Base-by-base conservation (phyloP, 768 basidiomycete species). In the Rossbeevera mucosa region DNA sequence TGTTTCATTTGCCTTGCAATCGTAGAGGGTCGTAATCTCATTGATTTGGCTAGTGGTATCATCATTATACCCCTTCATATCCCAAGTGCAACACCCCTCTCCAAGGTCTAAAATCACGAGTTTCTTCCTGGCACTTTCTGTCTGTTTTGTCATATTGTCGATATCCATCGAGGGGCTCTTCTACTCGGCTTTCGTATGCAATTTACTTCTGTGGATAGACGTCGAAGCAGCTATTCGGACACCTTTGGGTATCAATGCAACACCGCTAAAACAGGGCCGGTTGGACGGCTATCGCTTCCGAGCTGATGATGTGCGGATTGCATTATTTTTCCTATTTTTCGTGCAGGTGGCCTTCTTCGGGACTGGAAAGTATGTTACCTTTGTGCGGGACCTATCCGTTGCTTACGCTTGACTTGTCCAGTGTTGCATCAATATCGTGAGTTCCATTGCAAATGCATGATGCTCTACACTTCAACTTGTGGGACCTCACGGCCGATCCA, bases 321-420 rank as follows among this genome's bases (percentile, higher is more conserved):
- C 86, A 1, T 56, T 92, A 20, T 88, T 91, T 65, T 92, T 92
- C 70, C 68, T 94, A 53, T 89, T 89, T 67, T 91, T 93, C 58
- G 84, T 92, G 7, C 91, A 94, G 60, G 80, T 90, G 38, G 91
- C 83, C 2, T 92, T 91, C 68, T 91, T 91, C 62, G 90, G 90
- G 7, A 88, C 81, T 31, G 88, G 88, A 73, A 90, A 88, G 86
- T 87, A 70, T 59, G 86, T 76, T 9, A 1, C 42, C 6, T 48
- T 16, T 22, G 5, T 22, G 30, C 13, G 14, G 38, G 44, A 8
- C 29, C 42, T 44, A 8, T 47, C 16, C 14, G 3, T n/a, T 14
- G 33, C 24, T 49, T 20, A 13, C 52, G 20, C n/a, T 18, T 50
- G 44, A 50, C 46, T 47, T 45, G 31, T 44, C 24, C 50, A 91